Evolutionary conservation across 148 eudicot genomes (phyloP), one percentile per base, ranked within the genome.

Genomic region (Cornus kousa): DNA sequence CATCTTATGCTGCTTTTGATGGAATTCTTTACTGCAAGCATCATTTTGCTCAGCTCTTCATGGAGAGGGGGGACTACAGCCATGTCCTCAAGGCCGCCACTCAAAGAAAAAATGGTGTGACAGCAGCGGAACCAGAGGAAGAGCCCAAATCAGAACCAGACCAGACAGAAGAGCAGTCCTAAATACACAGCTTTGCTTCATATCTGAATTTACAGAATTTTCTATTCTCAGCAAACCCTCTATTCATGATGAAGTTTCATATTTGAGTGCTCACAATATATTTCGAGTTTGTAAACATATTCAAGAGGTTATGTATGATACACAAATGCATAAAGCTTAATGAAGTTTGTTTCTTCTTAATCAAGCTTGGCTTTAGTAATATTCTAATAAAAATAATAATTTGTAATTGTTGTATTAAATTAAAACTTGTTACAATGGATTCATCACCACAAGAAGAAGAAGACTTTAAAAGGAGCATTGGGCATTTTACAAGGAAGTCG

Each of bases 11-110:
- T 65, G 86, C 98, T 17, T 86, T 97, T 16, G 95, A 97, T 75
- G 99, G 99, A 2, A 74, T 97, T 68, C 91, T 94, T 32, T 97
- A 97, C 74, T 97, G 99, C 78, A 97, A 79, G 81, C 86, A 84
- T 80, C 99, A 97, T 76, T 97, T 94, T 73, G 94, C 89, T 12
- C 99, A 97, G 78, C 87, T 94, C 28, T 97, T 97, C 81, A 89
- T 89, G 98, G 99, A 94, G 87, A 97, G 92, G 23, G 99, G 99
- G 24, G 89, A 71, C 62, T 97, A 89, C 78, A 83, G 57, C 32
- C 98, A 97, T 73, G 93, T 97, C 65, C 88, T 90, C 46, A 79
- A 89, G 78, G 90, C 97, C 14, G 98, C 98, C 19, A 78, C 68
- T 50, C 75, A 87, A 32, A 87, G 77, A 72, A 96, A 86, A 80